Evolutionary conservation across 2,329 filamentous ascomycete genomes (phyloP).

Genomic region (Colletotrichum theobromicola): DNA sequence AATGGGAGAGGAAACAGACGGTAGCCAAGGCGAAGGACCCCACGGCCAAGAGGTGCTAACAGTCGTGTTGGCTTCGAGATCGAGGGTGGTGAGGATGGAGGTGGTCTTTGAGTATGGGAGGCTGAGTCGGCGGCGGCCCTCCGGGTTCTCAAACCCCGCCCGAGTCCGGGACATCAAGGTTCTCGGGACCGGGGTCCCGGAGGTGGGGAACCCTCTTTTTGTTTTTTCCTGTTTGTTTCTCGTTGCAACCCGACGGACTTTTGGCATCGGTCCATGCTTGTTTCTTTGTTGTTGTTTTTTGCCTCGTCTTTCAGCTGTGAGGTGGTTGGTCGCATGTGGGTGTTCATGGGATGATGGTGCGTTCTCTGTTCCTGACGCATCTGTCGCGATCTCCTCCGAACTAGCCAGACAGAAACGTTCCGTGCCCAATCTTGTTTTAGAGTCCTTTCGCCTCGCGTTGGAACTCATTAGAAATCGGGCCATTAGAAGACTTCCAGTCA

Average conservation of each 20-base stretch:
- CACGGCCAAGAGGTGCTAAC: slow-evolving; percentile 21
- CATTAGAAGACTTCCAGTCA: background rate
- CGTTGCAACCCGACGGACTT: background rate
- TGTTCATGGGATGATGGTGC: background rate
- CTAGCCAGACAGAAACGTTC: background rate
- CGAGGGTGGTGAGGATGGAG: background rate
- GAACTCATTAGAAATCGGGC: background rate
- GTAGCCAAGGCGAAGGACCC: background rate
- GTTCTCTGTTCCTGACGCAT: background rate
- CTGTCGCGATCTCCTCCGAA: background rate
- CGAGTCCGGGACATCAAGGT: slow-evolving; percentile 8
- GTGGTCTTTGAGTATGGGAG: background rate
- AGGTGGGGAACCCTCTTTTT: background rate
- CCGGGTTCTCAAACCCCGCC: slow-evolving; percentile 17
- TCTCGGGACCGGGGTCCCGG: slow-evolving; percentile 11
- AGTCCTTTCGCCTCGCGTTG: background rate
- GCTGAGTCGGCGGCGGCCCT: slow-evolving; percentile 8
- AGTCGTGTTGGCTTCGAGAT: background rate
- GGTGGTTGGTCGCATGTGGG: background rate
- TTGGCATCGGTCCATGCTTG: background rate
- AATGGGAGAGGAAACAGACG: background rate
- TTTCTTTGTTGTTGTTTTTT: background rate
- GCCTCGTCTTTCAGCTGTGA: background rate
- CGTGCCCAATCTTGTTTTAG: accelerated
- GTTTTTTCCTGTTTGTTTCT: background rate